Base-by-base conservation (phyloP, 352 stramenopile genomes). In the Elongisporangium prolatum region DNA sequence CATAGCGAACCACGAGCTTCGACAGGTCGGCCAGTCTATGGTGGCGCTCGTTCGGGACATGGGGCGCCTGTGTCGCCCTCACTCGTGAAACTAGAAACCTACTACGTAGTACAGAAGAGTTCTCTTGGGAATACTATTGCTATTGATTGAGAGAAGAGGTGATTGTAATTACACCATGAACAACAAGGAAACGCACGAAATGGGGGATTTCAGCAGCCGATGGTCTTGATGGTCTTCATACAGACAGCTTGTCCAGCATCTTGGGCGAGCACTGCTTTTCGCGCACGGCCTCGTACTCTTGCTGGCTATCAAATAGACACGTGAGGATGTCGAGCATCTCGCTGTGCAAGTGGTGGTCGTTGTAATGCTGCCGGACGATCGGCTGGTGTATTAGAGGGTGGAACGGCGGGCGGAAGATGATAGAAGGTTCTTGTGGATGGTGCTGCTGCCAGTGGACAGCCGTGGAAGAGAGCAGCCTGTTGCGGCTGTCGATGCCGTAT, bases 31-130 rank as follows among this genome's bases (percentile, higher is more conserved):
- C 6, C 50, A 64, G 11, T 69, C 65, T 18, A 81, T 89, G 76
- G 61, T 89, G 10, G 71, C 66, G n/a, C 56, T 89, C 5, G 64
- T 89, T 55, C 72, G 67, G 16, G 76, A 89, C 37, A 75, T 89
- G 67, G 69, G 84, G 18, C 72, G 71, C 0, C 57, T 86, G 48
- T 66, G 72, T 20, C 34, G 34, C 10, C 34, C 34, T 17, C 34
- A 44, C 11, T 5, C 10, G 34, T 44, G 11, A 44, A 13, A 17
- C 34, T 17, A 4, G n/a, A n/a, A n/a, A n/a, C n/a, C n/a, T n/a
- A n/a, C n/a, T n/a, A n/a, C n/a, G n/a, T n/a, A n/a, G n/a, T n/a
- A 11, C 34, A 17, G 34, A 16, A 17, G 11, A 44, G 34, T 44
- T 44, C 34, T 17, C 34, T 38, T 44, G 34, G 10, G 11, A 44